These are phyloP conservation scores for Physcomitrium patens DNA, from an alignment of 225 moss, liverwort and hornwort species.

Conservation along the genomic window DNA sequence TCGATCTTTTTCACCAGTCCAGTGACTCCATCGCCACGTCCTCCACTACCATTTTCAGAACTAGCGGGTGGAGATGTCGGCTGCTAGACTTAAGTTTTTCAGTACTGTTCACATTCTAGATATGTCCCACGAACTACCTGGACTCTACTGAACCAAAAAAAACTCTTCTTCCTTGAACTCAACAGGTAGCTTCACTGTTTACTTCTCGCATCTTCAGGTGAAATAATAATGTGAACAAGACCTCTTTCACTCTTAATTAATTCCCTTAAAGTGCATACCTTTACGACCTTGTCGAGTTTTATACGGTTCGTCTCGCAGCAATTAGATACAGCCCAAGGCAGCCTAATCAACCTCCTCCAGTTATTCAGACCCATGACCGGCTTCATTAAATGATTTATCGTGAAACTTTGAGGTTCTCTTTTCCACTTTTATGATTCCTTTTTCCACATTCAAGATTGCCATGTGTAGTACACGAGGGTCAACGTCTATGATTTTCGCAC, in stretches of 20 bases:
- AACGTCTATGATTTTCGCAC: conserved; percentile 68
- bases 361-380: conserved; percentile 24
- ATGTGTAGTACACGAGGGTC: conserved; percentile 70
- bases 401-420: conserved; percentile 54
- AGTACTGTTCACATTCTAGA: not conserved
- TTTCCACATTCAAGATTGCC: conserved; percentile 72
- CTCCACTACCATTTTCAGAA: not conserved
- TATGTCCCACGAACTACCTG: conserved; percentile 7
- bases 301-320: conserved; percentile 1
- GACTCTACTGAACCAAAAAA: not conserved
- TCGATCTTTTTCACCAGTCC: conserved; percentile 68
- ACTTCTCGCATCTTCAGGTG: not conserved
- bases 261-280: too few species aligned
- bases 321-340: not conserved
- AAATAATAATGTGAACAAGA: not conserved
- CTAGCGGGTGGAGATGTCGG: not conserved
- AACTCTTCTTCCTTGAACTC: conserved; percentile 2
- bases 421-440: conserved; percentile 64
- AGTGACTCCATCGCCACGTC: not conserved
- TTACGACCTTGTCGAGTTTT: not conserved
- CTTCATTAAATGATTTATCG: conserved; percentile 28
- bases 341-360: conserved; percentile 43
- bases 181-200: not conserved
- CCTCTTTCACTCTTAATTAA: not conserved
- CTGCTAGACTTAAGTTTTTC: conserved; percentile 19